These are phyloP conservation scores for Bolboschoenoplectus hybrid DNA, from an alignment of 202 grass and related monocot genomes.

Conservation along the genomic window DNA sequence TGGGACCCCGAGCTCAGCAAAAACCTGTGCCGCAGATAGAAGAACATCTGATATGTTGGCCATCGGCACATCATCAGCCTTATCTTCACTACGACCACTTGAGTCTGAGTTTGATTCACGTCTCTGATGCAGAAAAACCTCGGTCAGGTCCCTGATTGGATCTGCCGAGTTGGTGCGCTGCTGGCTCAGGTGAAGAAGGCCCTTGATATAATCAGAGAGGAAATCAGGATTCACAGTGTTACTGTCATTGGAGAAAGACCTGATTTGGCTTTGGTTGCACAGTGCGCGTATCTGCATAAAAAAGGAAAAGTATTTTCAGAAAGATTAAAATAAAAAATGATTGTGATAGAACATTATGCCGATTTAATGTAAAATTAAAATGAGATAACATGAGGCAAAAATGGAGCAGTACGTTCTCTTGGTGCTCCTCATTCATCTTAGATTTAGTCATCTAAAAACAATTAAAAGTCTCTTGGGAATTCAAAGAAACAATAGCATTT, in stretches of 20 bases:
- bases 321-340: background rate
- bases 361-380: background rate
- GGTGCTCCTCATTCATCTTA: background rate
- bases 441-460: constrained; percentile 11
- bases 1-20: background rate
- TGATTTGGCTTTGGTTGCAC: background rate
- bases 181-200: background rate
- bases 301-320: background rate
- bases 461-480: background rate
- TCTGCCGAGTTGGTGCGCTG: background rate
- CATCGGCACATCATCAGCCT: background rate
- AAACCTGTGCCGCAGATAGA: background rate
- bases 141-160: background rate
- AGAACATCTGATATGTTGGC: background rate
- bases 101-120: background rate
- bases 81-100: background rate
- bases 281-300: background rate
- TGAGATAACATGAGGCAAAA: background rate
- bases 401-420: background rate
- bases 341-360: background rate
- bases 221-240: background rate
- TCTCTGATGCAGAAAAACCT: background rate
- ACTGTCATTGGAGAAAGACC: background rate
- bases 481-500: constrained; percentile 7
- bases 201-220: background rate